phyloP scores from a whole-genome alignment of 2,329 filamentous ascomycete genomes.

The Elsinoe ampelina region DNA sequence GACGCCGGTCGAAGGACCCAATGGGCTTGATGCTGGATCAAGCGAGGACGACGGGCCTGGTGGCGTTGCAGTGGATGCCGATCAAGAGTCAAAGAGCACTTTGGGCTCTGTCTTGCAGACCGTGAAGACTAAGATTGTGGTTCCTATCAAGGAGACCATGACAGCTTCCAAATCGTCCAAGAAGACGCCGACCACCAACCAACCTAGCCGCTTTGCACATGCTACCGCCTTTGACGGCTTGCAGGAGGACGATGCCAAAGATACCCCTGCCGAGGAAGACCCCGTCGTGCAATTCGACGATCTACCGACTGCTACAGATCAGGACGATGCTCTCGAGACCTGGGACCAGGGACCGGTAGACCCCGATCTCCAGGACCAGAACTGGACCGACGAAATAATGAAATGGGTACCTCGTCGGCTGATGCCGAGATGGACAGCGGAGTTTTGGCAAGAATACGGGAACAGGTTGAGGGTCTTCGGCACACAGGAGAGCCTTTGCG shows the following conservation, averaged over 20 bases:
- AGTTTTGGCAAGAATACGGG: conserved; percentile 50
- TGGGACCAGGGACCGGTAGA: not conserved
- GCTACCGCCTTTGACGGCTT: conserved; percentile 26
- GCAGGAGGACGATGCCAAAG: conserved; percentile 19
- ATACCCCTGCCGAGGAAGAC: conserved; percentile 11
- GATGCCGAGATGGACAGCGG: conserved; percentile 43
- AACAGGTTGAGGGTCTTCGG: conserved; percentile 54
- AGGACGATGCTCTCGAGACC: conserved; percentile 7
- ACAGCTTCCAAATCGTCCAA: not conserved
- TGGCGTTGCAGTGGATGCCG: conserved; percentile 15
- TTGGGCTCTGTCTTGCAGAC: conserved; percentile 12
- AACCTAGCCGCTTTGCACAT: conserved; percentile 23
- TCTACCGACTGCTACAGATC: conserved; percentile 4
- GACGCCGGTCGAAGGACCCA: conserved; percentile 11
- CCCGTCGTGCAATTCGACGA: conserved; percentile 14
- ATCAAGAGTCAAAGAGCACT: not conserved
- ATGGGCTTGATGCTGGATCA: conserved; percentile 17
- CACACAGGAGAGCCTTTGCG: conserved; percentile 43
- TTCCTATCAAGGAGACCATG: not conserved
- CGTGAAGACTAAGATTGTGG: conserved; percentile 11
- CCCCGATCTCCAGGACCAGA: not conserved
- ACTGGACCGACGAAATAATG: not conserved
- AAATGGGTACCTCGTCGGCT: conserved; percentile 5
- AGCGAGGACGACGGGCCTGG: conserved; percentile 17
- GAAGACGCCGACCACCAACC: not conserved